These are phyloP conservation scores for Vitis vinifera DNA, from an alignment of 164 flowering plant species.

Conservation along the genomic window DNA sequence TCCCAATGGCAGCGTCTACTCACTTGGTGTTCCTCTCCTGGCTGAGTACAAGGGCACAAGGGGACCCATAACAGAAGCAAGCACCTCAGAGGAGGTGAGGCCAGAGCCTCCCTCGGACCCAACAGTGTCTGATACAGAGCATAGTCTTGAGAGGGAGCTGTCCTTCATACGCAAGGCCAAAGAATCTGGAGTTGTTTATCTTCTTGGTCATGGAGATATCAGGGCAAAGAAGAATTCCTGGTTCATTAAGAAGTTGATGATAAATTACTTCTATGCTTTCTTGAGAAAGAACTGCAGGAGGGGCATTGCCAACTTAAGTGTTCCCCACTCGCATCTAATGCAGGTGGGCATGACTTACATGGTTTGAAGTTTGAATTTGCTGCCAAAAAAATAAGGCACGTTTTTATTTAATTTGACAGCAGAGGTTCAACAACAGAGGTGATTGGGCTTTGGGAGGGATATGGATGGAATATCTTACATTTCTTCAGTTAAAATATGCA, in stretches of 20 bases:
- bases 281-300: conserved; percentile 92
- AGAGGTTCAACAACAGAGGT: not conserved
- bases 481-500: not conserved
- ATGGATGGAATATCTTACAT: not conserved
- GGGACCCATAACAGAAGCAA: conserved; percentile 42
- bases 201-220: conserved; percentile 94
- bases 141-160: conserved; percentile 85
- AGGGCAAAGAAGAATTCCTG: conserved; percentile 96
- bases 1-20: conserved; percentile 87
- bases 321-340: conserved; percentile 86
- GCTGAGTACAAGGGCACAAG: conserved; percentile 41
- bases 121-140: conserved; percentile 54
- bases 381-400: not conserved
- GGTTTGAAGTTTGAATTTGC: conserved; percentile 51
- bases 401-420: not conserved
- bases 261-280: conserved; percentile 93
- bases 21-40: conserved; percentile 84
- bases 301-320: conserved; percentile 84
- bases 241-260: conserved; percentile 87
- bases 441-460: not conserved
- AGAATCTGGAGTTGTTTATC: conserved; percentile 96
- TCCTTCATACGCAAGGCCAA: conserved; percentile 86
- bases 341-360: conserved; percentile 98
- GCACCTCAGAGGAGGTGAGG: conserved; percentile 53
- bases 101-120: conserved; percentile 31